Percentiles rank a stretch among this genome's conserved stretches.
Evolutionary conservation across 257 asterid species (phyloP).

Genomic region (Scutellaria galericulata): DNA sequence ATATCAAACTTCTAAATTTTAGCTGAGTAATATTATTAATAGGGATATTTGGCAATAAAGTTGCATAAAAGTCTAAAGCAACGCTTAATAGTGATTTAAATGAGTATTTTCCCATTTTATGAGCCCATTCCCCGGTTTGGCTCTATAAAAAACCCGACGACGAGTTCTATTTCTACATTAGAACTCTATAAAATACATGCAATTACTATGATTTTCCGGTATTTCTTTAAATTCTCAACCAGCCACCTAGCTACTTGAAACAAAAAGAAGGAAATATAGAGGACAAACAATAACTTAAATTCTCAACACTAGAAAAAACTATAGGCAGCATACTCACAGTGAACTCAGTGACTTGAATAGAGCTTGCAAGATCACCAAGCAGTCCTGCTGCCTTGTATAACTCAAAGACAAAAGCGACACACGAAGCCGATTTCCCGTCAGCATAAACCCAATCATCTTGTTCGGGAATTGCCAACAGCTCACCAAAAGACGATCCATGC

Average conservation of each 20-base stretch:
- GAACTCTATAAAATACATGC: background rate
- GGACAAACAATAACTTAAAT: background rate
- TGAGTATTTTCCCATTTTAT: too few species aligned
- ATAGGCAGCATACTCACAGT: slow-evolving; percentile 61
- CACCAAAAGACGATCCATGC: slow-evolving; percentile 85
- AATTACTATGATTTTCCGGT: background rate
- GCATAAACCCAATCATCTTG: slow-evolving; percentile 82
- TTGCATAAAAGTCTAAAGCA: too few species aligned
- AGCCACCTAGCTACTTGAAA: background rate
- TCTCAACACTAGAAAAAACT: background rate
- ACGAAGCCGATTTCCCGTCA: slow-evolving; percentile 89
- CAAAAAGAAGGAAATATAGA: background rate
- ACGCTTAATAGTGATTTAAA: too few species aligned
- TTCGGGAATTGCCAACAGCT: slow-evolving; percentile 81
- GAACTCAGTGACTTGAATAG: slow-evolving; percentile 90
- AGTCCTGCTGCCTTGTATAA: slow-evolving; percentile 91
- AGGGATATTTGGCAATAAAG: too few species aligned
- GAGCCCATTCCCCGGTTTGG: background rate
- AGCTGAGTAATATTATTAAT: too few species aligned
- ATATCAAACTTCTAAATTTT: too few species aligned
- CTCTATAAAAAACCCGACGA: background rate
- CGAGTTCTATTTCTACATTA: background rate
- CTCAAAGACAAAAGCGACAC: slow-evolving; percentile 90
- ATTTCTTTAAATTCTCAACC: background rate
- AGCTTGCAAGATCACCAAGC: slow-evolving; percentile 68